Conservation (phyloP, 306 rosid genomes). For the Elaeagnus macrophylla region DNA sequence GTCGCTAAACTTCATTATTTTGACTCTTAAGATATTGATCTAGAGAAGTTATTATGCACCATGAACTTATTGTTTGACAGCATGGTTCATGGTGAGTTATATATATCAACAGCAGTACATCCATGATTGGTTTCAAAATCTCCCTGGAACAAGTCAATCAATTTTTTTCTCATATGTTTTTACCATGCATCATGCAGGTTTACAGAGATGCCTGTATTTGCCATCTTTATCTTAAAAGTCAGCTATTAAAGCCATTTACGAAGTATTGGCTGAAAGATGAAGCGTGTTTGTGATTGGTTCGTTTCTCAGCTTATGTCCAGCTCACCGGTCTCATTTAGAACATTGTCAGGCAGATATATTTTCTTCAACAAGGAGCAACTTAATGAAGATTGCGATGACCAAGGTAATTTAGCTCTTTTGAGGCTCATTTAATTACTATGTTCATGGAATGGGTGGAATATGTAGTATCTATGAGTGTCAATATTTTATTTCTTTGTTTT, state of each 20-base stretch:
- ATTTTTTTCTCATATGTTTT: too few relatives aligned
- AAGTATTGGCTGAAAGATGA: conserved; percentile 55
- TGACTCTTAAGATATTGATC: too few relatives aligned
- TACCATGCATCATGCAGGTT: not conserved
- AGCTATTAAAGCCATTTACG: conserved; percentile 5
- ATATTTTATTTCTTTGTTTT: too few relatives aligned
- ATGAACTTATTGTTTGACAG: too few relatives aligned
- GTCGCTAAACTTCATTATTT: too few relatives aligned
- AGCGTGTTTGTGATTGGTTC: conserved; percentile 69
- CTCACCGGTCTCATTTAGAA: conserved; percentile 53
- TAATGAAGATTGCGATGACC: conserved; percentile 39
- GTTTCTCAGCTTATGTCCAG: conserved; percentile 75
- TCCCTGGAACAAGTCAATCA: too few relatives aligned
- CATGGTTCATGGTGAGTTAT: too few relatives aligned
- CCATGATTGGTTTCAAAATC: too few relatives aligned
- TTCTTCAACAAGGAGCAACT: conserved; percentile 32
- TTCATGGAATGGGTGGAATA: too few relatives aligned
- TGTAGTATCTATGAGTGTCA: too few relatives aligned
- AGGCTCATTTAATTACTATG: not conserved
- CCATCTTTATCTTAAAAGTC: not conserved
- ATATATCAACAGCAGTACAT: too few relatives aligned
- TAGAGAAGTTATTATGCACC: too few relatives aligned
- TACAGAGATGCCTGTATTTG: not conserved
- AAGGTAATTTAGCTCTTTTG: conserved; percentile 40
- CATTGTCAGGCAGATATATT: conserved; percentile 43